These are phyloP conservation scores for Microcyclosporella mali DNA, from an alignment of 2,329 filamentous ascomycete species.

Conservation along the genomic window DNA sequence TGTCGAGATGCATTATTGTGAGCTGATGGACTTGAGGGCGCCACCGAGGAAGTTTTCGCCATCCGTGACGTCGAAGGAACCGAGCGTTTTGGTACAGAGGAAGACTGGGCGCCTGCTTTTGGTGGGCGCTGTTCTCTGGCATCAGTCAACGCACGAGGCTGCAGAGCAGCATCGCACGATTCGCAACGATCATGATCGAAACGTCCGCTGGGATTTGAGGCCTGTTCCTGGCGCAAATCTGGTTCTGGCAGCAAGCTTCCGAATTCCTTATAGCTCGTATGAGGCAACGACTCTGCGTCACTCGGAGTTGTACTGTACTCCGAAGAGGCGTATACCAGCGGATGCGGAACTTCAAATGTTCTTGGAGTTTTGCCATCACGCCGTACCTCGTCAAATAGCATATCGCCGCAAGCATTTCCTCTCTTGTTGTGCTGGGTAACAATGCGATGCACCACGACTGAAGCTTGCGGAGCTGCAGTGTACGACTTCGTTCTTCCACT, in stretches of 20 bases:
- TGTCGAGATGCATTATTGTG: slow-evolving; percentile 1
- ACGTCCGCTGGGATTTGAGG: slow-evolving; percentile 1
- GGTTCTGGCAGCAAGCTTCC: no score
- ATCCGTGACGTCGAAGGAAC: background rate
- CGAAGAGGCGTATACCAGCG: slow-evolving; percentile 17
- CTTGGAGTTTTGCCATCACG: no score
- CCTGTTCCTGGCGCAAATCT: no score
- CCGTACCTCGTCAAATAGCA: no score
- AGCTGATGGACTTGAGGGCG: slow-evolving; percentile 7
- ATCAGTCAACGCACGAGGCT: background rate
- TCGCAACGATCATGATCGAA: background rate
- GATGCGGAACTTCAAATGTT: no score
- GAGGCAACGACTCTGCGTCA: slow-evolving; percentile 8
- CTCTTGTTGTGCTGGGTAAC: no score
- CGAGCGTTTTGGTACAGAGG: background rate
- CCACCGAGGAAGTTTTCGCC: slow-evolving; percentile 8
- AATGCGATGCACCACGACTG: no score
- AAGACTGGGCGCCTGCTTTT: background rate
- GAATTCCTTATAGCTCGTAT: no score
- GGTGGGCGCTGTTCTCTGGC: background rate
- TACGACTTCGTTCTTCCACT: no score
- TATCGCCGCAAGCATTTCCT: no score
- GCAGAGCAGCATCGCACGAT: slow-evolving; percentile 5
- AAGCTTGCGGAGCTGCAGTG: no score
- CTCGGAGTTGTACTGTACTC: slow-evolving; percentile 22